A percentile compares a stretch with the other conserved stretches of the same genome.
Evolutionary conservation across 106 monocot species (phyloP).

Genomic region (Dactylorhiza incarnata): DNA sequence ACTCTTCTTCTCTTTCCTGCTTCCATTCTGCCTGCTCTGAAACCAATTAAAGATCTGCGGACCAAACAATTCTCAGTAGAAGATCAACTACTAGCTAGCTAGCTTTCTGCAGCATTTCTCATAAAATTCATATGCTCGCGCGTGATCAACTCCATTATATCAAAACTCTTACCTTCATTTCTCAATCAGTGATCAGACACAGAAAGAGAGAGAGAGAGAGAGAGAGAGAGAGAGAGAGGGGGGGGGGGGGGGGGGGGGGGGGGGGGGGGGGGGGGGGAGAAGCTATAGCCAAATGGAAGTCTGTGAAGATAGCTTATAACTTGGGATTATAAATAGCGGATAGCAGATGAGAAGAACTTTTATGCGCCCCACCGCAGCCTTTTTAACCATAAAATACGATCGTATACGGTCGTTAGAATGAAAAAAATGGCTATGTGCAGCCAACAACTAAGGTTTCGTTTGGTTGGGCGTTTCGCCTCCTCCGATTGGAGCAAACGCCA

Average conservation of each 20-base stretch:
- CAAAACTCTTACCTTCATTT: background rate
- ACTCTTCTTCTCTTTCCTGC: background rate
- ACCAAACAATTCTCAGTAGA: background rate
- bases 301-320: no score
- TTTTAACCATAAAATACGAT: no score
- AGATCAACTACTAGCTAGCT: background rate
- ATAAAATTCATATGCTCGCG: background rate
- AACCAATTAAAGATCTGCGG: conserved; percentile 3
- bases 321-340: no score
- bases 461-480: no score
- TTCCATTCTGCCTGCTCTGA: background rate
- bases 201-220: background rate
- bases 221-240: conserved; percentile 5
- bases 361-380: no score
- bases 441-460: no score
- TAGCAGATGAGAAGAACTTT: no score
- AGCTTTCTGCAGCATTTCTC: background rate
- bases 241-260: background rate
- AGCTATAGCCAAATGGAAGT: no score
- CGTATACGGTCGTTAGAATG: no score
- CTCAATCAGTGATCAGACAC: background rate
- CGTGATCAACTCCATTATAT: background rate
- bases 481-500: no score
- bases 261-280: background rate
- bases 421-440: no score